These are phyloP conservation scores for Inosperma sp. DNA, from an alignment of 768 basidiomycete genomes.

Conservation along the genomic window DNA sequence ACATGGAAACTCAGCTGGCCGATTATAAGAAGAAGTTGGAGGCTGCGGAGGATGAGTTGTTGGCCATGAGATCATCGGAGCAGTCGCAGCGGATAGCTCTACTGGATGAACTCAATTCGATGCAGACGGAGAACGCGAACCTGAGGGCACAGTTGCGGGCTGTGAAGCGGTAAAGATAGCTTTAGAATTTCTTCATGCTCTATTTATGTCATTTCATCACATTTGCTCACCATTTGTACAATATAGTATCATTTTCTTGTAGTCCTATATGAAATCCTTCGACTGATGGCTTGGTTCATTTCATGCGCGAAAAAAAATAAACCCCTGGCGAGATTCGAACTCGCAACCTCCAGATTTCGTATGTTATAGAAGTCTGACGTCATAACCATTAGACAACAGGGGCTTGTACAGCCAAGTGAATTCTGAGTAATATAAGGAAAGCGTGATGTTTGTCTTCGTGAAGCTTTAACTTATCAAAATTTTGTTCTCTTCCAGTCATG, in stretches of 20 bases:
- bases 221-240: conserved; percentile 5
- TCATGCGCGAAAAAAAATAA: conserved; percentile 20
- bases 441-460: neutral
- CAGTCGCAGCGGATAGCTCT: conserved; percentile 79
- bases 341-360: conserved; percentile 73
- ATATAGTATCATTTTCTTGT: neutral
- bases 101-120: conserved; percentile 81
- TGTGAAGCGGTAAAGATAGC: conserved; percentile 40
- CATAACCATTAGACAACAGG: conserved; percentile 88
- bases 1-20: conserved; percentile 59
- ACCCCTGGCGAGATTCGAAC: conserved; percentile 86
- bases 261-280: no score
- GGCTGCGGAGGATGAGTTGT: conserved; percentile 63
- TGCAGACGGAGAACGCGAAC: conserved; percentile 73
- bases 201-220: conserved; percentile 4
- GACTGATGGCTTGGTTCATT: no score
- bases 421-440: neutral
- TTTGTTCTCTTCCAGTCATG: conserved; percentile 31
- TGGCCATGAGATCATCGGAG: conserved; percentile 63
- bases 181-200: neutral
- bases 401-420: no score
- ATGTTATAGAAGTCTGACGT: conserved; percentile 76
- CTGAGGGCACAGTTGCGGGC: conserved; percentile 68
- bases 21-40: conserved; percentile 59
- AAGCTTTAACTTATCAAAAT: neutral